Evolutionary conservation across 768 basidiomycete species (phyloP), one percentile per base, ranked within the genome.

Genomic region (Kwoniella dejecticola): DNA sequence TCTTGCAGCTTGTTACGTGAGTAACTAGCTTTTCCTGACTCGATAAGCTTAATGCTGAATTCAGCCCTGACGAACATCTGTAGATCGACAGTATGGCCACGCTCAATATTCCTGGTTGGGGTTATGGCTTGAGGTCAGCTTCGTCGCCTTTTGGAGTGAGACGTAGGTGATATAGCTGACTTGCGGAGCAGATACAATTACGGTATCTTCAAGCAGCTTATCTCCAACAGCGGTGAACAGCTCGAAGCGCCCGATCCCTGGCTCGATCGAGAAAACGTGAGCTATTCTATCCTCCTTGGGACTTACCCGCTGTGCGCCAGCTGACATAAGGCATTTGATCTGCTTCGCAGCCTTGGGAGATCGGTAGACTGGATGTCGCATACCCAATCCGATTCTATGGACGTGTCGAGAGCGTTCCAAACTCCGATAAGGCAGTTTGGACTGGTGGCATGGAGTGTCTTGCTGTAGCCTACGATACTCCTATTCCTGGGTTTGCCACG

Each of bases 161-260:
- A 15, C n/a, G n/a, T n/a, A n/a, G n/a, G n/a, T n/a, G n/a, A n/a
- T n/a, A n/a, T n/a, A 17, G 24, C 42, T 46, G 50, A 65, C 36
- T 31, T 48, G 42, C 24, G 13, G 29, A 69, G 4, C 23, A 52
- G 56, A 57, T 68, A 80, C 84, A 87, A 90, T 77, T 94, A 92
- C 71, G 93, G 93, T 56, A 96, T 98, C 81, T 98, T 99, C 85
- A 89, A 93, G 80, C 86, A 89, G 80, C 84, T 92, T 63, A 91
- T 97, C 75, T 88, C 79, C 46, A 68, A 65, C 60, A 58, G 72
- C 24, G 80, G 81, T 23, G 71, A 75, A 41, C 81, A 82, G 69
- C 74, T 81, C 49, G 81, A 81, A 67, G 76, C 78, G 13, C 79
- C 79, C 26, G 79, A 78, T 55, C 91, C 91, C 4, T 79, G 70